These are phyloP conservation scores for Allantophomopsis cytisporea DNA, from an alignment of 2,329 filamentous ascomycete genomes.

Conservation along the genomic window DNA sequence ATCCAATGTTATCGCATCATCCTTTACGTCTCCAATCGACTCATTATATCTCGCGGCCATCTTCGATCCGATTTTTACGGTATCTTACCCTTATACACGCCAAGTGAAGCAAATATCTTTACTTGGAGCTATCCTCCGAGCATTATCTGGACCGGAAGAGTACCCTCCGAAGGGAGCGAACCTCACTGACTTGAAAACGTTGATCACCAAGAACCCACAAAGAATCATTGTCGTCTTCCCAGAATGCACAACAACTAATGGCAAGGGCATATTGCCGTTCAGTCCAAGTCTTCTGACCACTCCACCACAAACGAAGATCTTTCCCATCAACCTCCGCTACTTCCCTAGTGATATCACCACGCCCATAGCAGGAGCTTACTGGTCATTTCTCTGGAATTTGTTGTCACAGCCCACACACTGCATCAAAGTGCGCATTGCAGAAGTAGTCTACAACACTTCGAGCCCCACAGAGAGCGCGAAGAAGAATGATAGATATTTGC, in stretches of 20 bases:
- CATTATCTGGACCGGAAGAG: slow-evolving; percentile 46
- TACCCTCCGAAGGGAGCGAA: slow-evolving; percentile 28
- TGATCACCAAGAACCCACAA: slow-evolving; percentile 55
- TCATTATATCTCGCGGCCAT: slow-evolving; percentile 88
- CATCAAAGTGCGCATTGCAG: slow-evolving; percentile 82
- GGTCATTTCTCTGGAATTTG: slow-evolving; percentile 71
- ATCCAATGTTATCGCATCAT: slow-evolving; percentile 74
- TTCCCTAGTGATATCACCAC: slow-evolving; percentile 83
- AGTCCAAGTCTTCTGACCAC: slow-evolving; percentile 63
- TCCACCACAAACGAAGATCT: slow-evolving; percentile 59
- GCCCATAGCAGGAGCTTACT: slow-evolving; percentile 63
- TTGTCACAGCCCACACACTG: slow-evolving; percentile 76
- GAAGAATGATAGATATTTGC: slow-evolving; percentile 18
- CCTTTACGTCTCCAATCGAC: slow-evolving; percentile 87
- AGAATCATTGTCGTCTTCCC: slow-evolving; percentile 80
- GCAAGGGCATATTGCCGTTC: slow-evolving; percentile 75
- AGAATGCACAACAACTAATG: slow-evolving; percentile 90
- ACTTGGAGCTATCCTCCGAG: slow-evolving; percentile 58
- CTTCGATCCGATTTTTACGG: slow-evolving; percentile 90
- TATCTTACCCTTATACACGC: slow-evolving; percentile 63
- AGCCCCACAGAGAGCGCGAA: slow-evolving; percentile 14
- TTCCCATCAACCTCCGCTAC: slow-evolving; percentile 83
- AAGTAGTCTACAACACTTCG: slow-evolving; percentile 46
- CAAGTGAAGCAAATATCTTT: slow-evolving; percentile 68
- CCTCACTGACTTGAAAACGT: slow-evolving; percentile 45